Base-by-base conservation (phyloP, 2,329 filamentous ascomycete genomes). In the Venturiaceae sp. region DNA sequence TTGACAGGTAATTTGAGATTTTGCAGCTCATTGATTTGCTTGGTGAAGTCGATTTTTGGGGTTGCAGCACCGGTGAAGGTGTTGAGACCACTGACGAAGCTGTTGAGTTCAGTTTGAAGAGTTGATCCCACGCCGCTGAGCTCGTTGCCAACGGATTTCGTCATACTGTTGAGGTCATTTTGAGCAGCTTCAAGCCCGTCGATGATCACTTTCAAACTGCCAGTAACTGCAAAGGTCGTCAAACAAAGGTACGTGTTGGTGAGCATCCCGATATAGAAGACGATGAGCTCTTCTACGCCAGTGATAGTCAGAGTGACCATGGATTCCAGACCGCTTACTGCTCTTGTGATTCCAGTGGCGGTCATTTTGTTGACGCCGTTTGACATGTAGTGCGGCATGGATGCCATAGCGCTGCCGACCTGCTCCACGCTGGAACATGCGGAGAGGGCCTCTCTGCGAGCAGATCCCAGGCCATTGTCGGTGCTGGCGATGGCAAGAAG, bases 371-470 rank as follows among this genome's bases (percentile, higher is more conserved):
- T 99, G 69, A 96, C 86, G 58, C 94, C 94, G 55, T 82, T 78
- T 1, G 92, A 88, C 69, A 97, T 85, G 74, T 96, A 97, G 73
- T 96, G 88, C 59, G 94, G 94, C 91, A 97, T 96, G 37, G 94
- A 97, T 39, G 92, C 94, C 90, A 99, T 92, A 61, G 90, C 83
- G 70, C 91, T 96, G 62, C 92, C 94, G 65, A 95, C 83, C 64
- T 90, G 90, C 75, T 99, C 92, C 53, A 97, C 92, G 70, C 88
- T 88, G 60, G 86, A 90, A 72, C 94, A 99, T 63, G 92, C 91
- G 56, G 89, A 87, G 57, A 96, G 81, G 26, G 94, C 92, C 77
- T 96, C 85, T 58, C 77, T 73, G 71, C 90, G 87, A 53, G 94
- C 92, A 59, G 85, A 84, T 57, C 74, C 83, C 63, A 97, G 82